Evolutionary conservation across 1,284 basidiomycete species (phyloP).

Genomic region (Apiotrichum akiyoshidainum): DNA sequence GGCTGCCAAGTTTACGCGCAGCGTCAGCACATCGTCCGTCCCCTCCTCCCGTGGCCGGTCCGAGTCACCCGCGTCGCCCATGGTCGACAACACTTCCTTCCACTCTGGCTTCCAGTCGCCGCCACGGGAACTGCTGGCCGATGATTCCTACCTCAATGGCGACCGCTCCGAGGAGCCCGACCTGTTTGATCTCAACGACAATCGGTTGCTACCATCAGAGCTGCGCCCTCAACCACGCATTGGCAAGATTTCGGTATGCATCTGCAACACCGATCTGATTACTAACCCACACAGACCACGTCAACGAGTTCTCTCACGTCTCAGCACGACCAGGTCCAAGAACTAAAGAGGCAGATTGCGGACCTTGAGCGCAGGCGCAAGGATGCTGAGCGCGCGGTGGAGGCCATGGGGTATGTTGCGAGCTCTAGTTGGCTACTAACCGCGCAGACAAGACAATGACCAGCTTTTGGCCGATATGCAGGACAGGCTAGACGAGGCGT

Average conservation of each 20-base stretch:
- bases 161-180: conserved; percentile 4
- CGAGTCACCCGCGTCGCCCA: conserved; percentile 29
- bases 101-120: conserved; percentile 16
- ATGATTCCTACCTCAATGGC: conserved; percentile 8
- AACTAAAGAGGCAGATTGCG: conserved; percentile 65
- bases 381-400: conserved; percentile 67
- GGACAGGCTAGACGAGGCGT: conserved; percentile 65
- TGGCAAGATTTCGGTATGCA: conserved; percentile 33
- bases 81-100: conserved; percentile 35
- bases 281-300: conserved; percentile 28
- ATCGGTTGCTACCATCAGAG: conserved; percentile 9
- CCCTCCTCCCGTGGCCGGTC: conserved; percentile 18
- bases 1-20: conserved; percentile 7
- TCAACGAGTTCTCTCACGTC: conserved; percentile 36
- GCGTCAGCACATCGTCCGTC: conserved; percentile 7
- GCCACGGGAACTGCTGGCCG: background rate
- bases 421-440: background rate
- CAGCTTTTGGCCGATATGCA: conserved; percentile 71
- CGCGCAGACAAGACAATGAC: conserved; percentile 61
- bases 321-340: conserved; percentile 62
- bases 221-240: conserved; percentile 24
- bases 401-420: conserved; percentile 44
- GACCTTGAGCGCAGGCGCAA: conserved; percentile 68
- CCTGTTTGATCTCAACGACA: conserved; percentile 14
- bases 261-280: background rate